Conservation (phyloP, 208 protist species). For the Balamuthia mandrillaris region DNA sequence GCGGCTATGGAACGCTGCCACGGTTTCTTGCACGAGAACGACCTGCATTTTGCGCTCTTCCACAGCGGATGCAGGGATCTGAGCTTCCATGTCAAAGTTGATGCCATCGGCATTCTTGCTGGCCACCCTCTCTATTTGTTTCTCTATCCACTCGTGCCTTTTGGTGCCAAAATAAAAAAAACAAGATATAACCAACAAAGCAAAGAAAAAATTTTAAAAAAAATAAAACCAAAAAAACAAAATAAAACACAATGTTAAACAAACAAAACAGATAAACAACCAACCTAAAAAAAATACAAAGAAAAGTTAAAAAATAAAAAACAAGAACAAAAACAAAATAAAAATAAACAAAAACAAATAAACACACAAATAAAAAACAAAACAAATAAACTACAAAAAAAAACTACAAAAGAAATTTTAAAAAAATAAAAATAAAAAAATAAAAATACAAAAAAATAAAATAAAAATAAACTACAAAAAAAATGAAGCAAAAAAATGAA, state of each 20-base stretch:
- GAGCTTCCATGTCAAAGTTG: neutral
- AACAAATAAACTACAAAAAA: neutral
- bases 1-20: too few relatives aligned
- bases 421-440: neutral
- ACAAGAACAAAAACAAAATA: neutral
- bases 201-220: neutral
- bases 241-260: neutral
- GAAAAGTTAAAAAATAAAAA: neutral
- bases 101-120: neutral
- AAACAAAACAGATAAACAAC: neutral
- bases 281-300: neutral
- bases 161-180: neutral
- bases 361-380: neutral
- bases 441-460: neutral
- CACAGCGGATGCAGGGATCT: neutral
- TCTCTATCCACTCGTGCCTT: slow-evolving; percentile 9
- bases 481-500: neutral
- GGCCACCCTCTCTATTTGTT: neutral
- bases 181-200: neutral
- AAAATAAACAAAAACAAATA: neutral
- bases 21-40: neutral
- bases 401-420: neutral
- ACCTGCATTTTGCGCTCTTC: neutral
- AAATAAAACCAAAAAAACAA: too few relatives aligned
- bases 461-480: neutral